A percentile compares a stretch with the other conserved stretches of the same genome.
Evolutionary conservation across 768 basidiomycete species (phyloP).

Genomic region (Glaciozyma antarctica): DNA sequence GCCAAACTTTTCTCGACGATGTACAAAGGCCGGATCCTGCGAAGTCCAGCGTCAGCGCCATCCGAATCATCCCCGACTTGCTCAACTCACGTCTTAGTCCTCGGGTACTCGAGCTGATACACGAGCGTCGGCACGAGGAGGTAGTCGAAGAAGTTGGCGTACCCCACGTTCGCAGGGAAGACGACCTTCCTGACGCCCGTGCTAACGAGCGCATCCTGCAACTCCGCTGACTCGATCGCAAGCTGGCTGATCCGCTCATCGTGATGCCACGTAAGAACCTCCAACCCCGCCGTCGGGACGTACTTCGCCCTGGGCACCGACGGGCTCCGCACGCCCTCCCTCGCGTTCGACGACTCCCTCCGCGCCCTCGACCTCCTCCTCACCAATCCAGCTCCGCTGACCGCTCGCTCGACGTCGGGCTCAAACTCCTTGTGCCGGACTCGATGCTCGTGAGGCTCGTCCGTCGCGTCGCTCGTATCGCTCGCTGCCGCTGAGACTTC

Average conservation of each 20-base stretch:
- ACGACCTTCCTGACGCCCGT: conserved; percentile 56
- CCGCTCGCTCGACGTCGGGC: too few species aligned
- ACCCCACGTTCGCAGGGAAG: conserved; percentile 78
- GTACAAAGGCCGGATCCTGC: conserved; percentile 55
- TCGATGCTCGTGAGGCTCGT: too few species aligned
- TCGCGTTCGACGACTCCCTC: background rate
- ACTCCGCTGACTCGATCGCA: conserved; percentile 65
- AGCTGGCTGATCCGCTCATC: conserved; percentile 54
- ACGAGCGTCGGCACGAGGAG: conserved; percentile 83
- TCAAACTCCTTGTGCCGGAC: too few species aligned
- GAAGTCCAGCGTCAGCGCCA: background rate
- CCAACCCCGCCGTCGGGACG: background rate
- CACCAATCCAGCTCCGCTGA: background rate
- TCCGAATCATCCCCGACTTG: background rate
- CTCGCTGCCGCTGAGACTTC: background rate
- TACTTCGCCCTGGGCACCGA: background rate
- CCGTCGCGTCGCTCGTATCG: background rate
- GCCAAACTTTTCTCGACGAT: conserved; percentile 67
- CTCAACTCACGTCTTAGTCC: conserved; percentile 61
- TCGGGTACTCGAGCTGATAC: conserved; percentile 91
- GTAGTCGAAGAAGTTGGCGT: conserved; percentile 72
- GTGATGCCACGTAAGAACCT: conserved; percentile 56
- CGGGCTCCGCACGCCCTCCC: background rate
- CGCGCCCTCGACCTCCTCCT: background rate
- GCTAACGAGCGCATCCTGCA: conserved; percentile 65